These are phyloP conservation scores for Conticribra guillardii DNA, from an alignment of 108 stramenopile species.

Conservation along the genomic window DNA sequence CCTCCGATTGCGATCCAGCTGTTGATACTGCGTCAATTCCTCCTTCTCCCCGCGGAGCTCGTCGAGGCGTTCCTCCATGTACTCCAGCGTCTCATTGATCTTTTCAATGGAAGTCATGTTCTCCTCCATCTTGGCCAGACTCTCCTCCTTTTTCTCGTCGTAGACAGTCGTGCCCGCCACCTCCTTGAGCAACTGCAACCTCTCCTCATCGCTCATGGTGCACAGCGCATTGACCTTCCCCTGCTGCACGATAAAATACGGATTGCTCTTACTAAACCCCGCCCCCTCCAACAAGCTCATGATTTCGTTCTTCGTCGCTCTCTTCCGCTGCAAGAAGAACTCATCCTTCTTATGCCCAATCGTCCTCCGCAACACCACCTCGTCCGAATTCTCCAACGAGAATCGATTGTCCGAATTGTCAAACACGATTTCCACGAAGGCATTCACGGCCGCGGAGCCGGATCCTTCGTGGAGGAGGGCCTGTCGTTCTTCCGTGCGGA, in stretches of 20 bases:
- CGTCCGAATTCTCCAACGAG: slow-evolving; percentile 88
- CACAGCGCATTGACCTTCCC: slow-evolving; percentile 97
- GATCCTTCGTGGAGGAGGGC: slow-evolving; percentile 92
- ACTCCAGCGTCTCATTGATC: slow-evolving; percentile 87
- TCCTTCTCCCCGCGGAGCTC: slow-evolving; percentile 97
- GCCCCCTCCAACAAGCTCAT: slow-evolving; percentile 94
- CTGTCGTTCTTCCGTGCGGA: slow-evolving; percentile 90
- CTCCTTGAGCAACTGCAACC: slow-evolving; percentile 94
- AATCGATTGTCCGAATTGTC: slow-evolving; percentile 97
- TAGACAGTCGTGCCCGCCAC: slow-evolving; percentile 98
- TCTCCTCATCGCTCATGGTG: slow-evolving; percentile 93
- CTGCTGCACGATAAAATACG: slow-evolving; percentile 99
- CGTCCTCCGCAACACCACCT: slow-evolving; percentile 96
- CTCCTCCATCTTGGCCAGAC: slow-evolving; percentile 92
- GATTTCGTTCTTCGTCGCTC: slow-evolving; percentile 93
- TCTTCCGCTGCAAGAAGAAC: slow-evolving; percentile 97
- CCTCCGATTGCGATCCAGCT: slow-evolving; percentile 88
- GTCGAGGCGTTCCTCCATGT: slow-evolving; percentile 88
- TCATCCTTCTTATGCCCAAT: slow-evolving; percentile 99
- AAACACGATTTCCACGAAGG: slow-evolving; percentile 98
- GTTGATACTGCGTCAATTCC: slow-evolving; percentile 92
- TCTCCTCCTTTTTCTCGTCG: slow-evolving; percentile 96
- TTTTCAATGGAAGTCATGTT: slow-evolving; percentile 85
- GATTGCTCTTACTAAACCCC: slow-evolving; percentile 97
- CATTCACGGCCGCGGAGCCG: slow-evolving; percentile 88